These are phyloP conservation scores for Skeletonema potamos DNA, from an alignment of 108 stramenopile genomes.

Conservation along the genomic window DNA sequence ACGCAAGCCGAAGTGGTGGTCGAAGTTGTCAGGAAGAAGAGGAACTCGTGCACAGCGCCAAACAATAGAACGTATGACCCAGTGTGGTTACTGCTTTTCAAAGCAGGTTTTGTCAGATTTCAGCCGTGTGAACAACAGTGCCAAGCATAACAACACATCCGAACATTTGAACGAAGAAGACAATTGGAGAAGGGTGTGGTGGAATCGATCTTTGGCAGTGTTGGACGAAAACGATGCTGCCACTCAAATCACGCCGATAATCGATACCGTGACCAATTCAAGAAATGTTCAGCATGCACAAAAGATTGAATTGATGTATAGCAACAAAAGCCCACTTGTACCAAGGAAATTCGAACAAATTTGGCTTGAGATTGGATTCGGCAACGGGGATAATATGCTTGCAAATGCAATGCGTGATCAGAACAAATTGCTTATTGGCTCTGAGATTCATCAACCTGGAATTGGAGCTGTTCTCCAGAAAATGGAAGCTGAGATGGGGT, in stretches of 20 bases:
- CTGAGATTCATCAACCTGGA: conserved; percentile 65
- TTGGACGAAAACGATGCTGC: conserved; percentile 1
- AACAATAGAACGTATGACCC: conserved; percentile 45
- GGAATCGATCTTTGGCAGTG: conserved; percentile 17
- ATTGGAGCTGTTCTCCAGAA: conserved; percentile 47
- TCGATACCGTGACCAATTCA: neutral
- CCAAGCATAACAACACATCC: conserved; percentile 14
- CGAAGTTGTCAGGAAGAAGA: conserved; percentile 48
- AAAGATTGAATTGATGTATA: conserved; percentile 29
- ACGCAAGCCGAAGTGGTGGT: conserved; percentile 82
- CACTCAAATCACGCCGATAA: neutral
- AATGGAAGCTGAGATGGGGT: conserved; percentile 43
- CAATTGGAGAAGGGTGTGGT: conserved; percentile 22
- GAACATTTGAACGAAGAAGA: conserved; percentile 11
- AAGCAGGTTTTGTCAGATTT: conserved; percentile 30
- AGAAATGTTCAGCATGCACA: conserved; percentile 7
- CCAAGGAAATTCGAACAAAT: conserved; percentile 29
- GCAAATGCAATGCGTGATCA: conserved; percentile 46
- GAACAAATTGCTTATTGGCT: conserved; percentile 53
- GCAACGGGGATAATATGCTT: conserved; percentile 65
- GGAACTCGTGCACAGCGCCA: conserved; percentile 64
- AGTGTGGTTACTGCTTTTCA: conserved; percentile 32
- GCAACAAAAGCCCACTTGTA: conserved; percentile 12
- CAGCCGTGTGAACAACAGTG: conserved; percentile 27
- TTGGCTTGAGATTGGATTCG: conserved; percentile 77